A percentile compares a stretch with the other conserved stretches of the same genome.
Conservation (phyloP, 2,329 filamentous ascomycete species). For the Sarocladium kiliense region DNA sequence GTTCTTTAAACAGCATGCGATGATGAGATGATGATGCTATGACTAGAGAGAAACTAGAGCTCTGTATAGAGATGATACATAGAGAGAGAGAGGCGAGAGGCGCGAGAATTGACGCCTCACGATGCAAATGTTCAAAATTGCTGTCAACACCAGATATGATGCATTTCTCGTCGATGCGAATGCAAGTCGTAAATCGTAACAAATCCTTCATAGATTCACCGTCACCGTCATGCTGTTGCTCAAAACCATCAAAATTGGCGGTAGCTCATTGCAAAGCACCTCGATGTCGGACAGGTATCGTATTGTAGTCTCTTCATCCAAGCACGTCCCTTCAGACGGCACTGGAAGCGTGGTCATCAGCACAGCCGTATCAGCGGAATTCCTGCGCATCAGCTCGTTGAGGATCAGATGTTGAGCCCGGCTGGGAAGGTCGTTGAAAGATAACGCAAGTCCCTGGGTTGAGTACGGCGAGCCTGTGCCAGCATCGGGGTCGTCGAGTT, state of each 20-base stretch:
- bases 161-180: not conserved
- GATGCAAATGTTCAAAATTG: constrained; percentile 3
- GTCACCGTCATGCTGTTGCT: constrained; percentile 90
- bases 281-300: constrained; percentile 75
- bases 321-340: constrained; percentile 69
- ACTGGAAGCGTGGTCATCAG: constrained; percentile 80
- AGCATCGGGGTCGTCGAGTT: constrained; percentile 11
- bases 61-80: constrained; percentile 2
- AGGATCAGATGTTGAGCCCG: constrained; percentile 81
- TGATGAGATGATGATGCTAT: constrained; percentile 15
- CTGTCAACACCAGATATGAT: not conserved
- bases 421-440: constrained; percentile 82
- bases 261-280: constrained; percentile 69
- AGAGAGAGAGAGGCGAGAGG: not conserved
- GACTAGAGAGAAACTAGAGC: not conserved
- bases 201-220: constrained; percentile 53
- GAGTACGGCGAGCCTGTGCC: constrained; percentile 39
- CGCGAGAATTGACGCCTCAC: constrained; percentile 10
- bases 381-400: constrained; percentile 72
- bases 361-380: constrained; percentile 68
- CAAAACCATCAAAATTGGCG: constrained; percentile 72
- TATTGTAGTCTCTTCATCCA: constrained; percentile 64
- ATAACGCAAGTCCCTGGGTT: constrained; percentile 61
- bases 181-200: not conserved
- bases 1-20: constrained; percentile 28